A percentile compares a stretch with the other conserved stretches of the same genome.
Conservation (phyloP, 1,284 basidiomycete genomes). For the Fomes fomentarius region DNA sequence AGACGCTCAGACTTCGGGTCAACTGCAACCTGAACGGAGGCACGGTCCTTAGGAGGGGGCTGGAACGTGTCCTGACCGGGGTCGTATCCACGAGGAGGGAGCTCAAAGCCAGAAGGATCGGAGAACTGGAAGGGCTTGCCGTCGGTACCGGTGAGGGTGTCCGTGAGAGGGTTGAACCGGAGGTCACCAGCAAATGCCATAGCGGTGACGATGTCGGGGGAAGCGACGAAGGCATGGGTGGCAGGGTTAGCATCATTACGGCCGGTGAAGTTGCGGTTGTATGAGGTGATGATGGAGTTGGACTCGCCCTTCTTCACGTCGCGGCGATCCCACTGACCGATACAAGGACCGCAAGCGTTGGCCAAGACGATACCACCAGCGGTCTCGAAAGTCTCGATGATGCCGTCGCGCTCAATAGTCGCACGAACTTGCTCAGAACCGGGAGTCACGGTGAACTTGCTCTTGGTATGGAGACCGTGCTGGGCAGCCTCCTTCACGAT, state of each 20-base stretch:
- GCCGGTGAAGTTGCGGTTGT: conserved; percentile 99
- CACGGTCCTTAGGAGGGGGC: conserved; percentile 87
- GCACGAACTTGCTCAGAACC: conserved; percentile 98
- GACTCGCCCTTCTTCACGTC: conserved; percentile 97
- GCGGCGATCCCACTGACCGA: conserved; percentile 98
- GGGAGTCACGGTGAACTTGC: conserved; percentile 96
- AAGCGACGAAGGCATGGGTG: conserved; percentile 98
- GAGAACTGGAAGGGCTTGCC: conserved; percentile 99
- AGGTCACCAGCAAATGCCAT: conserved; percentile 94
- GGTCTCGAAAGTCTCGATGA: conserved; percentile 86
- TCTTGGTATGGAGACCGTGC: conserved; percentile 90
- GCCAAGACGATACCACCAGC: conserved; percentile 95
- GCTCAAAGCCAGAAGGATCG: conserved; percentile 87
- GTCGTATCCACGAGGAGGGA: conserved; percentile 95
- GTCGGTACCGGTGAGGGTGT: conserved; percentile 86
- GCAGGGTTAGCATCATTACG: conserved; percentile 99
- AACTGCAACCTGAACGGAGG: conserved; percentile 86
- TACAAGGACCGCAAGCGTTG: conserved; percentile 99
- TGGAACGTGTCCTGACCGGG: conserved; percentile 98
- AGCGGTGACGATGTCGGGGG: conserved; percentile 97
- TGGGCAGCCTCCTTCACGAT: conserved; percentile 89
- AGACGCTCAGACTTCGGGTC: conserved; percentile 92
- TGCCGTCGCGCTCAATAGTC: conserved; percentile 95
- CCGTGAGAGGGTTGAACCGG: conserved; percentile 96
- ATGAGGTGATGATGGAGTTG: conserved; percentile 99